Evolutionary conservation across 805 yeast species (phyloP).

Genomic region (Wickerhamiella vanderwaltii): DNA sequence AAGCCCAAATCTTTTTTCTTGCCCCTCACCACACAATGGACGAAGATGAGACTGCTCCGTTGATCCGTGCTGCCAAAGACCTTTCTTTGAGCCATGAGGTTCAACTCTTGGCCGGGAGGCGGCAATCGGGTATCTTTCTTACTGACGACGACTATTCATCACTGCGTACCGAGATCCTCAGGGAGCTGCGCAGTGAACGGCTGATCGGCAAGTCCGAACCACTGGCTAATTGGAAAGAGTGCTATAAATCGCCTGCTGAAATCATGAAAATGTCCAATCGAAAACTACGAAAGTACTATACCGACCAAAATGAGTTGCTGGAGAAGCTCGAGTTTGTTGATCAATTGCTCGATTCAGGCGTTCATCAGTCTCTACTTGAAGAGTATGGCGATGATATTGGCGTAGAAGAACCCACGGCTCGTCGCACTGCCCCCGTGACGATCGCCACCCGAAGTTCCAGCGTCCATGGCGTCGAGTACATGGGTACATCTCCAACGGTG

Average conservation of each 20-base stretch:
- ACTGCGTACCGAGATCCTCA: constrained; percentile 25
- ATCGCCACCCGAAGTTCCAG: constrained; percentile 30
- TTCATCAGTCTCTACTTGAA: constrained; percentile 50
- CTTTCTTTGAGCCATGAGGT: too few species aligned
- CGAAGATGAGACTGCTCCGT: background rate
- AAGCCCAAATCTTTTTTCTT: too few species aligned
- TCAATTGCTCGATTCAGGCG: constrained; percentile 54
- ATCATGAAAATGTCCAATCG: constrained; percentile 19
- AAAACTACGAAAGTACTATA: constrained; percentile 36
- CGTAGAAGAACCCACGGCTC: constrained; percentile 18
- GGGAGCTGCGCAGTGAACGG: constrained; percentile 35
- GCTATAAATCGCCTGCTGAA: constrained; percentile 19
- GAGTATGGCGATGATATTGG: constrained; percentile 39
- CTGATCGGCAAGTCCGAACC: constrained; percentile 36
- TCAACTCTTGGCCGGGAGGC: background rate
- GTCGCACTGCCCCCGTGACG: constrained; percentile 16
- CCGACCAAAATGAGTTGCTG: constrained; percentile 47
- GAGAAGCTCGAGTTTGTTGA: constrained; percentile 50
- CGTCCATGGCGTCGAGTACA: constrained; percentile 26
- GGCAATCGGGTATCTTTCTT: constrained; percentile 1
- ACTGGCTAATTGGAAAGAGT: constrained; percentile 33
- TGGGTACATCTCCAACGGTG: constrained; percentile 30
- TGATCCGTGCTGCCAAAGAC: background rate
- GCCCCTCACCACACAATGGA: background rate
- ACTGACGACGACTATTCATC: constrained; percentile 10